These are phyloP conservation scores for Cladosporium halotolerans DNA, from an alignment of 2,329 filamentous ascomycete genomes.

Conservation along the genomic window DNA sequence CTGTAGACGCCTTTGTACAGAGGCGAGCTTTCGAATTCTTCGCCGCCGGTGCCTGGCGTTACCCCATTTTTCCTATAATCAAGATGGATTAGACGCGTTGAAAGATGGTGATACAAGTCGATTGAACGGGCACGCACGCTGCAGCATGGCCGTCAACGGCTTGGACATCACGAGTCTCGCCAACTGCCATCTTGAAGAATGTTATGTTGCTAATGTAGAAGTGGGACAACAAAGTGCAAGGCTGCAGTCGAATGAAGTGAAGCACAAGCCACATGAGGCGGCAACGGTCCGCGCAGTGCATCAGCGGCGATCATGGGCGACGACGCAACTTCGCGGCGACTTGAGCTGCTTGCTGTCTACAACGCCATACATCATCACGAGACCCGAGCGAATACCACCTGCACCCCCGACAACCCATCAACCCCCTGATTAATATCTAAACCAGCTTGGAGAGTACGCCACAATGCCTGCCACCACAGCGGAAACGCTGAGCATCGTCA, in stretches of 20 bases:
- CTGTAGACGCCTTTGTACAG: constrained; percentile 37
- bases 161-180: not conserved
- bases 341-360: not conserved
- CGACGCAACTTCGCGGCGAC: not conserved
- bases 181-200: constrained; percentile 1
- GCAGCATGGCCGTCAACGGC: not conserved
- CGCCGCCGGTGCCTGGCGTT: not conserved
- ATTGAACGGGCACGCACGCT: constrained; percentile 3
- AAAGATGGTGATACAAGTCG: not conserved
- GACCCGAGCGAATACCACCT: not conserved
- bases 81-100: not conserved
- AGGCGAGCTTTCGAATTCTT: constrained; percentile 26
- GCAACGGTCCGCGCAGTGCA: not conserved
- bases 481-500: constrained; percentile 92
- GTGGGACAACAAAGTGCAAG: too few relatives aligned
- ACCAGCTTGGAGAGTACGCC: constrained; percentile 13
- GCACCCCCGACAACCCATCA: not conserved
- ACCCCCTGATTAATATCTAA: not conserved
- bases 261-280: constrained; percentile 4
- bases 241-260: not conserved
- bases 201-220: not conserved
- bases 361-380: constrained; percentile 14
- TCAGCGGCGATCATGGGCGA: constrained; percentile 5
- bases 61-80: not conserved
- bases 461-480: constrained; percentile 94